Evolutionary conservation across 148 eudicot species (phyloP).

Genomic region (Rhododendron griersonianum): DNA sequence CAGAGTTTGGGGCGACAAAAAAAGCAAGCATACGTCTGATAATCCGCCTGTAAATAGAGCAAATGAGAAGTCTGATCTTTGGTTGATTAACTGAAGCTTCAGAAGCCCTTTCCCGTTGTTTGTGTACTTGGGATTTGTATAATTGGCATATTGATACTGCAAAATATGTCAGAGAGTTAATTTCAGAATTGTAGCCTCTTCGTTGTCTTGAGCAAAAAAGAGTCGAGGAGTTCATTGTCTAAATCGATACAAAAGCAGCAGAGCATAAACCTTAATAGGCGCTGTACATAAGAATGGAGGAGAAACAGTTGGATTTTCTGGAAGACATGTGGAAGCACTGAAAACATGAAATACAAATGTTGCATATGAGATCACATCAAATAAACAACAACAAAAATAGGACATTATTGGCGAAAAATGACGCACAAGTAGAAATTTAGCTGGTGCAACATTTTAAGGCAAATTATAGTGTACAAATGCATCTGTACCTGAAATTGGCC

Average conservation of each 20-base stretch:
- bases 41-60: constrained; percentile 81
- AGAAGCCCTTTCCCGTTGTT: constrained; percentile 56
- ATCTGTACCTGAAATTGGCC: constrained; percentile 63
- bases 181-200: not conserved
- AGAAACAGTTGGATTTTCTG: constrained; percentile 38
- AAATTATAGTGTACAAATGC: not conserved
- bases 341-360: constrained; percentile 1
- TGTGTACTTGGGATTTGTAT: constrained; percentile 46
- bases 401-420: not conserved
- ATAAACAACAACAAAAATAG: not conserved
- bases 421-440: not conserved
- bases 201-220: not conserved
- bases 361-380: not conserved
- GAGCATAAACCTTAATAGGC: constrained; percentile 68
- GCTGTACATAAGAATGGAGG: constrained; percentile 74
- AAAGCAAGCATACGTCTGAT: constrained; percentile 36
- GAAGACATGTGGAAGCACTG: constrained; percentile 59
- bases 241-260: not conserved
- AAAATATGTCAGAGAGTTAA: constrained; percentile 8
- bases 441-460: not conserved
- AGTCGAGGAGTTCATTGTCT: not conserved
- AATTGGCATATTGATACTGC: constrained; percentile 88
- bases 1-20: not conserved
- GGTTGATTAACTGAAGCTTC: constrained; percentile 80
- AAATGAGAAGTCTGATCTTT: constrained; percentile 77